Conservation (phyloP, 306 rosid genomes). For the Malus asiatica region DNA sequence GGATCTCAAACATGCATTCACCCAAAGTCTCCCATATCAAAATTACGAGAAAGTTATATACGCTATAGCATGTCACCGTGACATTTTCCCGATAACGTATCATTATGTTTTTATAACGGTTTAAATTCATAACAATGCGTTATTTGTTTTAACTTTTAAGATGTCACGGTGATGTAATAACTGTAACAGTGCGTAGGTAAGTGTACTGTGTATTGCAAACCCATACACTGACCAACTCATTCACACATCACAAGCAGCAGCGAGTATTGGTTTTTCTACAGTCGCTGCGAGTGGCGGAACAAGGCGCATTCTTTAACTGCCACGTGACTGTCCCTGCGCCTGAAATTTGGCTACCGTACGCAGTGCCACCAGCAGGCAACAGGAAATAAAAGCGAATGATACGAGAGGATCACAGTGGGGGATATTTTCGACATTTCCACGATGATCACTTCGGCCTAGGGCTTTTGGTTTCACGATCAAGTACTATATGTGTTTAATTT, state of each 20-base stretch:
- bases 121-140: too few relatives aligned
- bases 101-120: too few relatives aligned
- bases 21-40: background rate
- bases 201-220: too few relatives aligned
- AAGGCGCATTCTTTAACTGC: background rate
- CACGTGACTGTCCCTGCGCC: constrained; percentile 29
- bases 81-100: too few relatives aligned
- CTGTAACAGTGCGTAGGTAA: too few relatives aligned
- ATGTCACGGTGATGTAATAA: too few relatives aligned
- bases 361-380: background rate
- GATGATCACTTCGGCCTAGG: background rate
- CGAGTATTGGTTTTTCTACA: background rate
- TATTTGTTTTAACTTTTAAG: too few relatives aligned
- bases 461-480: constrained; percentile 11
- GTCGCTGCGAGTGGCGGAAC: background rate
- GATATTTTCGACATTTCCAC: constrained; percentile 26
- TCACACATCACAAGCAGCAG: background rate
- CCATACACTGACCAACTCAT: background rate
- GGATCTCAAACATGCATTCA: background rate
- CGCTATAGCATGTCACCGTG: too few relatives aligned
- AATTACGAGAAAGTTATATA: background rate
- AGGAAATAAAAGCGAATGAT: background rate
- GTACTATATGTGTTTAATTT: too few relatives aligned
- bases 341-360: constrained; percentile 19
- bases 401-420: background rate